Base-by-base conservation (phyloP, 2,329 filamentous ascomycete species). In the Ophiocordyceps camponoti-floridani region DNA sequence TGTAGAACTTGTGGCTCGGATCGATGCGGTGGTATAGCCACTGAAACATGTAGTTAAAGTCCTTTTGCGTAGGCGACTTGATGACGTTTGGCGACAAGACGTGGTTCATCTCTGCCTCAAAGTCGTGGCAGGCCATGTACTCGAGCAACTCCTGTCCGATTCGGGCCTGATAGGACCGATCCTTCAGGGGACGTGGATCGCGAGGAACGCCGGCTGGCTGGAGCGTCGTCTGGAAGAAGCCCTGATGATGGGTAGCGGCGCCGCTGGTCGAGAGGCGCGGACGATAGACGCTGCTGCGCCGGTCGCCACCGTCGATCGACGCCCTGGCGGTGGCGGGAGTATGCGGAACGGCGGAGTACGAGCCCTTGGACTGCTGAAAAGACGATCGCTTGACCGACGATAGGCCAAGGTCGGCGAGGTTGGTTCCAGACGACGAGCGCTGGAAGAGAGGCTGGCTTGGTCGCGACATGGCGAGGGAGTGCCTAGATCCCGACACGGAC, bases 81-180 rank as follows among this genome's bases (percentile, higher is more conserved):
- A 94, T 79, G 7, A 86, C 84, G 54, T 95, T 95, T 50, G 84
- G 82, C 1, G 85, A 84, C n/a, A 98, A 69, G 1, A 79, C 82
- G 60, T 96, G 84, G 64, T 94, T 95, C 80, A 93, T 94, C 53
- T 96, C 88, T 73, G 95, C 79, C 62, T 98, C 91, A 56, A 96
- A 98, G 58, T 95, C 94, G 61, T 95, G 82, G 46, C 88, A 80
- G 1, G 85, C 80, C 57, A 98, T 73, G 58, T 94, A 98, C 52
- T 98, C 91, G 51, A 94, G 67, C 45, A 98, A 65, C 56, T 98
- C 88, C 53, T 91, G 83, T 8, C 82, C 85, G 61, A 98, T 88
- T 46, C 81, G 77, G 28, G 77, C 72, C 57, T 93, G 84, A 53
- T 83, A 94, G 19, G 74, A 72, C 35, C 84, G 72, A 57, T 96